phyloP scores from a whole-genome alignment of 1,139 yeast species.

The Diutina rugosa region DNA sequence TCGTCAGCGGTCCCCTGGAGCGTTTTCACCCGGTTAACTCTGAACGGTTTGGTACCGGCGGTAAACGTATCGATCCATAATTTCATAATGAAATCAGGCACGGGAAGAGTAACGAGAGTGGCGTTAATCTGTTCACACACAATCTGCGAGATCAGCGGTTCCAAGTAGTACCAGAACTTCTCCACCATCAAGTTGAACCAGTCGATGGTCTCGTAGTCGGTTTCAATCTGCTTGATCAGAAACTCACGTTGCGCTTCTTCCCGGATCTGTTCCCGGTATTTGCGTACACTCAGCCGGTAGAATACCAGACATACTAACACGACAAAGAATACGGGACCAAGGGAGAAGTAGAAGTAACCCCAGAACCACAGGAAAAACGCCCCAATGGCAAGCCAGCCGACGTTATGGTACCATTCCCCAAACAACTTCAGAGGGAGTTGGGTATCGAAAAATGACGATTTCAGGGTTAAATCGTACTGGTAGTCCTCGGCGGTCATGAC shows the following conservation, averaged over 20 bases:
- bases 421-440: slow-evolving; percentile 59
- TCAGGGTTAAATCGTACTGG: slow-evolving; percentile 48
- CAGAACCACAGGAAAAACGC: slow-evolving; percentile 64
- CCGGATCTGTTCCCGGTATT: slow-evolving; percentile 60
- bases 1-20: slow-evolving; percentile 80
- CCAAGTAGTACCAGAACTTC: slow-evolving; percentile 84
- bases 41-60: slow-evolving; percentile 88
- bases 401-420: slow-evolving; percentile 95
- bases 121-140: slow-evolving; percentile 80
- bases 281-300: slow-evolving; percentile 75
- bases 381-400: slow-evolving; percentile 52
- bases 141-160: slow-evolving; percentile 81
- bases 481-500: slow-evolving; percentile 57
- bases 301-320: slow-evolving; percentile 46
- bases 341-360: slow-evolving; percentile 65
- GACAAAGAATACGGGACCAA: slow-evolving; percentile 72
- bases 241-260: slow-evolving; percentile 79
- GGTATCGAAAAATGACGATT: slow-evolving; percentile 58
- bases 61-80: slow-evolving; percentile 84
- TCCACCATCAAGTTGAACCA: slow-evolving; percentile 84
- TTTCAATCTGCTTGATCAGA: slow-evolving; percentile 66
- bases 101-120: slow-evolving; percentile 58
- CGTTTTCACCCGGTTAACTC: slow-evolving; percentile 82
- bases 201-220: slow-evolving; percentile 86
- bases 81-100: slow-evolving; percentile 72